Percentiles rank a stretch among this genome's conserved stretches.
Evolutionary conservation across 306 rosid species (phyloP).

Genomic region (Ochetophila trinervis): DNA sequence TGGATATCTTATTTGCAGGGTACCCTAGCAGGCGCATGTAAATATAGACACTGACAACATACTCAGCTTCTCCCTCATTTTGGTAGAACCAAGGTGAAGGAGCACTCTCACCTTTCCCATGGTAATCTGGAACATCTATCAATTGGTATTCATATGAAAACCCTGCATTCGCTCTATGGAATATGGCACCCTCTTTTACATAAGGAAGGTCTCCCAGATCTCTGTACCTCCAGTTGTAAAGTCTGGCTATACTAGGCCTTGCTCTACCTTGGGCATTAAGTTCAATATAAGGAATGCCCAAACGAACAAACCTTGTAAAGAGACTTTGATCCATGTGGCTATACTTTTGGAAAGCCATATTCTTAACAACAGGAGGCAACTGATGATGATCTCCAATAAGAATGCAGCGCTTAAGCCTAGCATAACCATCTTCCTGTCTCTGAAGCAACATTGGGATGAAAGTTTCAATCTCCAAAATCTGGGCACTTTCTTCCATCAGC

Average conservation of each 20-base stretch:
- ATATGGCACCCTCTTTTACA: slow-evolving; percentile 59
- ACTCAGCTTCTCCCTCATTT: slow-evolving; percentile 96
- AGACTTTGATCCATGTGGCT: slow-evolving; percentile 99
- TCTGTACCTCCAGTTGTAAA: slow-evolving; percentile 97
- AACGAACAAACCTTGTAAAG: slow-evolving; percentile 92
- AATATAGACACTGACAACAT: slow-evolving; percentile 87
- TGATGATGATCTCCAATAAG: slow-evolving; percentile 98
- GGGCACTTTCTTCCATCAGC: slow-evolving; percentile 99
- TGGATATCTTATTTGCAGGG: slow-evolving; percentile 93
- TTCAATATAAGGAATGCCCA: slow-evolving; percentile 97
- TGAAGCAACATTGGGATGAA: slow-evolving; percentile 98
- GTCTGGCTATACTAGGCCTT: slow-evolving; percentile 87
- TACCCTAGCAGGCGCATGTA: slow-evolving; percentile 93
- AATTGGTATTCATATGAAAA: slow-evolving; percentile 92
- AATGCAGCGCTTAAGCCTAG: slow-evolving; percentile 96
- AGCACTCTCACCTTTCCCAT: slow-evolving; percentile 83
- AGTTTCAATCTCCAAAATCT: slow-evolving; percentile 95
- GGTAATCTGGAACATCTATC: slow-evolving; percentile 93
- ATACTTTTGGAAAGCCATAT: slow-evolving; percentile 98
- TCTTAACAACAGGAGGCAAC: slow-evolving; percentile 98
- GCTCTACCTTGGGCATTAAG: slow-evolving; percentile 99
- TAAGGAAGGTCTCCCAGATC: slow-evolving; percentile 88
- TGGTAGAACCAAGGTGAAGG: slow-evolving; percentile 99
- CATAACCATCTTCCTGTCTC: slow-evolving; percentile 98
- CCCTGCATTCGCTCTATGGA: slow-evolving; percentile 85